phyloP scores from a whole-genome alignment of 2,329 filamentous ascomycete species.

The Teratosphaeria pseudoeucalypti region DNA sequence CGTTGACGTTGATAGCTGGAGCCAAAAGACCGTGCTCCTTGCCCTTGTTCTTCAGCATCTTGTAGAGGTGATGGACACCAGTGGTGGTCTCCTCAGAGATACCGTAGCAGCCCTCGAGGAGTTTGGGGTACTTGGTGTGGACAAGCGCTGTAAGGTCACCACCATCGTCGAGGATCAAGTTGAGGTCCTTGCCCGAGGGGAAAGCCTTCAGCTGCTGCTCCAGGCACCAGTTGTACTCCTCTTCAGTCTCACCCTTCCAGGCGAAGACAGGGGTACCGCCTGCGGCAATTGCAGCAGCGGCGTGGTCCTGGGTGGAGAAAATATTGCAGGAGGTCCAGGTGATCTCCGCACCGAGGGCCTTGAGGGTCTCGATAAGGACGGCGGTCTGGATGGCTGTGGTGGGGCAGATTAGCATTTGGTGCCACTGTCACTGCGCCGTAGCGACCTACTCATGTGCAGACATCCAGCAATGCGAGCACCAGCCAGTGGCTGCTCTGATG shows the following conservation, averaged over 20 bases:
- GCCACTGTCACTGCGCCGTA: not conserved
- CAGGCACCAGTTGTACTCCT: constrained; percentile 99
- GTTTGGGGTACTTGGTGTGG: constrained; percentile 96
- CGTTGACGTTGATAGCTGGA: constrained; percentile 98
- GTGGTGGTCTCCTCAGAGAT: constrained; percentile 99
- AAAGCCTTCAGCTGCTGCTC: constrained; percentile 96
- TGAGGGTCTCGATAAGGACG: constrained; percentile 97
- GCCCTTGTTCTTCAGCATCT: constrained; percentile 76
- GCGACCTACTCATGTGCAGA: constrained; percentile 76
- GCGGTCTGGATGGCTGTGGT: constrained; percentile 82
- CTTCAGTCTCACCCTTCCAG: constrained; percentile 91
- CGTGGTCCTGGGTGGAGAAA: constrained; percentile 98
- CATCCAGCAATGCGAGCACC: constrained; percentile 95
- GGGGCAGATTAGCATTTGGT: not conserved
- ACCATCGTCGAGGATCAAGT: constrained; percentile 98
- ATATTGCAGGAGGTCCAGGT: constrained; percentile 99
- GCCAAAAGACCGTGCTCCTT: constrained; percentile 65
- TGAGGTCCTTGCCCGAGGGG: constrained; percentile 92
- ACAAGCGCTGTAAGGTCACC: constrained; percentile 94
- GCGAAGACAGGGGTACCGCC: constrained; percentile 80
- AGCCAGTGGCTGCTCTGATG: constrained; percentile 80
- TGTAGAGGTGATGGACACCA: constrained; percentile 98
- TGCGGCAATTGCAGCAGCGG: constrained; percentile 92
- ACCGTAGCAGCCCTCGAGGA: constrained; percentile 97
- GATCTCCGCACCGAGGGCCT: constrained; percentile 87